Percentiles rank a stretch among this genome's conserved stretches.
Evolutionary conservation across 1,284 basidiomycete species (phyloP).

Genomic region (Mycena citricolor): DNA sequence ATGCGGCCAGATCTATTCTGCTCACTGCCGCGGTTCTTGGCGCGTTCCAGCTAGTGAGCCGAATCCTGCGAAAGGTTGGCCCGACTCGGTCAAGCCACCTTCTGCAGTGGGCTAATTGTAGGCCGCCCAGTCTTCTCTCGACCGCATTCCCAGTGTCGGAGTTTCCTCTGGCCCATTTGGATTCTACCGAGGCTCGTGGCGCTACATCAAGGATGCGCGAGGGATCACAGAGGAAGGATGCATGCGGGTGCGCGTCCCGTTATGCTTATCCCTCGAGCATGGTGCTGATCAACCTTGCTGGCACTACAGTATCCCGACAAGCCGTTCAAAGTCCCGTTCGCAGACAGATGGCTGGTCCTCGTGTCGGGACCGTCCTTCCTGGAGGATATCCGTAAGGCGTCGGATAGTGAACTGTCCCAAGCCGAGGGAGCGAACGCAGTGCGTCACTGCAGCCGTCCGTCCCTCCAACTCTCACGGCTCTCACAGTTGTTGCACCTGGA

Average conservation of each 20-base stretch:
- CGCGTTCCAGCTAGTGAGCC: too few species aligned
- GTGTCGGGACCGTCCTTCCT: slow-evolving; percentile 25
- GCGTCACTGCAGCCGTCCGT: slow-evolving; percentile 9
- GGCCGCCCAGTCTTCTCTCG: neutral
- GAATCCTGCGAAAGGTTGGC: too few species aligned
- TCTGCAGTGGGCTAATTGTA: too few species aligned
- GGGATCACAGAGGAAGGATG: slow-evolving; percentile 11
- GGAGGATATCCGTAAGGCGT: slow-evolving; percentile 29
- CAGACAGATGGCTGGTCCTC: slow-evolving; percentile 28
- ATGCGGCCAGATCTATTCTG: too few species aligned
- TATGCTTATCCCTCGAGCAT: too few species aligned
- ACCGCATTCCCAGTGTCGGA: slow-evolving; percentile 11
- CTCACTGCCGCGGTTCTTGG: too few species aligned
- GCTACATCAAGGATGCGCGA: slow-evolving; percentile 9
- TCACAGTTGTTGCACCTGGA: slow-evolving; percentile 28
- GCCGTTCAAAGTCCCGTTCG: slow-evolving; percentile 27
- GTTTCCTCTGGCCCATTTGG: slow-evolving; percentile 9
- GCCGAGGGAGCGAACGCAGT: slow-evolving; percentile 28
- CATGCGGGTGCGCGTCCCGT: slow-evolving; percentile 2
- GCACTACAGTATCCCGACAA: slow-evolving; percentile 28
- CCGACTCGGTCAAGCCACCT: too few species aligned
- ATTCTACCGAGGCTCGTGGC: slow-evolving; percentile 12
- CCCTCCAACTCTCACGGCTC: neutral
- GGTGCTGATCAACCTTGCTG: too few species aligned
- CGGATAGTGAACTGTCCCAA: slow-evolving; percentile 28